phyloP scores from a whole-genome alignment of 2,329 filamentous ascomycete species.

The Pyricularia grisea region DNA sequence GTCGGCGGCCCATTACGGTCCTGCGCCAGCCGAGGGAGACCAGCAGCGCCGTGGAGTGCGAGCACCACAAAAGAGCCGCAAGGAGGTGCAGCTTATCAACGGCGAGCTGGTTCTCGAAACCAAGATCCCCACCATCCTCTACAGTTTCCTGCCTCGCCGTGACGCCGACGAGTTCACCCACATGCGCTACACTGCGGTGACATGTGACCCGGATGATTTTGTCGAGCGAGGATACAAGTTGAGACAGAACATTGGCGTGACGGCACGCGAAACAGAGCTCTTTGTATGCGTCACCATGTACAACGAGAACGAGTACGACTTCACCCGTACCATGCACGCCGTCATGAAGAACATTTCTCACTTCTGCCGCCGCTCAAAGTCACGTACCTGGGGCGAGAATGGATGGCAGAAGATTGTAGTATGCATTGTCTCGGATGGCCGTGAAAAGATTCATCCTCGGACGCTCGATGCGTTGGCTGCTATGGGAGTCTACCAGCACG shows the following conservation, averaged over 20 bases:
- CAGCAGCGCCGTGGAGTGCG: constrained; percentile 83
- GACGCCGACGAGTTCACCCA: constrained; percentile 96
- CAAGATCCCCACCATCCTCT: constrained; percentile 97
- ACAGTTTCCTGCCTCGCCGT: constrained; percentile 88
- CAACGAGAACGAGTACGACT: constrained; percentile 95
- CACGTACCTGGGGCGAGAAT: constrained; percentile 90
- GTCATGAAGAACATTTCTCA: constrained; percentile 98
- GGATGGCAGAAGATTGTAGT: constrained; percentile 99
- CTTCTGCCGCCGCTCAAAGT: constrained; percentile 87
- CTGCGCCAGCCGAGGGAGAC: constrained; percentile 67
- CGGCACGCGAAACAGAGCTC: constrained; percentile 80
- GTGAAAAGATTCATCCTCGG: constrained; percentile 79
- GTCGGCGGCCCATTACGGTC: constrained; percentile 69
- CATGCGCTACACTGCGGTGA: constrained; percentile 98
- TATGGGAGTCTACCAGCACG: constrained; percentile 96
- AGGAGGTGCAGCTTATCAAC: constrained; percentile 93
- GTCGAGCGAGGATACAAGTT: constrained; percentile 82
- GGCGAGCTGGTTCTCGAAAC: constrained; percentile 96
- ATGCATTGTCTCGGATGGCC: constrained; percentile 89
- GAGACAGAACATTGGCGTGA: constrained; percentile 79
- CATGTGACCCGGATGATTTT: constrained; percentile 93
- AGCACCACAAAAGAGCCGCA: constrained; percentile 79
- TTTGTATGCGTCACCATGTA: constrained; percentile 99
- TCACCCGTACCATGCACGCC: constrained; percentile 96
- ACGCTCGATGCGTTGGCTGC: constrained; percentile 91